Evolutionary conservation across 169 alveolate genomes (phyloP).

Genomic region (Cryptosporidium canis): DNA sequence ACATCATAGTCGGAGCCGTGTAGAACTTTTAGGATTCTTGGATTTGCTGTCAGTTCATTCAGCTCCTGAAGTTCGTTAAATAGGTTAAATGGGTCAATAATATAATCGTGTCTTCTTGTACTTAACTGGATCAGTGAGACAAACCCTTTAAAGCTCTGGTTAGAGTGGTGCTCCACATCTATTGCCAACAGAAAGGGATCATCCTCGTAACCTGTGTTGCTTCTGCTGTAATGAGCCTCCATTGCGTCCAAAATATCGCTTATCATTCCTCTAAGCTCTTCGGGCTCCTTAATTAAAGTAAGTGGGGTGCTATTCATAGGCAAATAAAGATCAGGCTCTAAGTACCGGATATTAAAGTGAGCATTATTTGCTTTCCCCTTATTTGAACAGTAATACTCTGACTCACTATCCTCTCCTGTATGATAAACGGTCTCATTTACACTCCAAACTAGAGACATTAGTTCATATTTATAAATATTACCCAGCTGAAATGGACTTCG

Average conservation of each 20-base stretch:
- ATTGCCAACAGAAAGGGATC: slow-evolving; percentile 85
- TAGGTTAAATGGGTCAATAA: slow-evolving; percentile 90
- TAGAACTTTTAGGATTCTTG: slow-evolving; percentile 91
- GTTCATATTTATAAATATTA: slow-evolving; percentile 2
- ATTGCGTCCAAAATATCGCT: slow-evolving; percentile 72
- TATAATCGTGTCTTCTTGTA: slow-evolving; percentile 88
- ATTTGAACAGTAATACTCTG: background rate
- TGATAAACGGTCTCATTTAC: slow-evolving; percentile 73
- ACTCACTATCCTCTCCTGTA: slow-evolving; percentile 68
- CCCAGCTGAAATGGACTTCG: background rate
- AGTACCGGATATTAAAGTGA: slow-evolving; percentile 31
- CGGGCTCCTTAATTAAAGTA: slow-evolving; percentile 79
- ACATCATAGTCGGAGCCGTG: slow-evolving; percentile 94
- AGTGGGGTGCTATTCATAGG: slow-evolving; percentile 82
- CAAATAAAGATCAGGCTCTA: slow-evolving; percentile 45
- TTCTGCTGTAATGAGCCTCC: slow-evolving; percentile 16
- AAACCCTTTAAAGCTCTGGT: slow-evolving; percentile 89
- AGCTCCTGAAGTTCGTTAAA: slow-evolving; percentile 83
- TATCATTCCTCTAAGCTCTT: slow-evolving; percentile 79
- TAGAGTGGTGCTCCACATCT: slow-evolving; percentile 91
- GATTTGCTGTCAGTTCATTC: slow-evolving; percentile 90
- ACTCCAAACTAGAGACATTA: slow-evolving; percentile 68
- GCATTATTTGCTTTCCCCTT: slow-evolving; percentile 7
- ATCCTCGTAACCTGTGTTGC: slow-evolving; percentile 32
- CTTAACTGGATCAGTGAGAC: slow-evolving; percentile 93